Percentiles rank a stretch among this genome's conserved stretches.
Conservation (phyloP, 768 basidiomycete genomes). For the Hypsizygus marmoreus region DNA sequence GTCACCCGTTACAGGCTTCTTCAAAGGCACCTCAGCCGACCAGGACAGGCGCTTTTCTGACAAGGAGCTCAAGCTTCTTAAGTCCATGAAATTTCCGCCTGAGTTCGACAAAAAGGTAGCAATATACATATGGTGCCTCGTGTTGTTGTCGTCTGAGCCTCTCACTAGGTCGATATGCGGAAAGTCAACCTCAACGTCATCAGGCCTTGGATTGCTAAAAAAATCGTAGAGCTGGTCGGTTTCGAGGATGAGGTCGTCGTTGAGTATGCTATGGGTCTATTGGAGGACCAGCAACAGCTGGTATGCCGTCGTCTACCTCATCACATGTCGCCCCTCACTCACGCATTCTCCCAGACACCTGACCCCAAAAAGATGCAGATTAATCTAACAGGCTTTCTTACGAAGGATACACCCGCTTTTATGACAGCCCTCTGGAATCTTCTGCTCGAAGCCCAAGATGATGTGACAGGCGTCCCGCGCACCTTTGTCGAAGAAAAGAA, state of each 20-base stretch:
- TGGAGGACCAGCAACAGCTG: conserved; percentile 85
- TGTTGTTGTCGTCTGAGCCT: neutral
- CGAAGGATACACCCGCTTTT: conserved; percentile 81
- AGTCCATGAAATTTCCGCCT: conserved; percentile 86
- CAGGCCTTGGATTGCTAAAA: conserved; percentile 93
- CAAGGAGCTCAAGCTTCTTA: conserved; percentile 90
- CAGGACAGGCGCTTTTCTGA: conserved; percentile 93
- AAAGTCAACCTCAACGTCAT: conserved; percentile 94
- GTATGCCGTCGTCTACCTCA: conserved; percentile 42
- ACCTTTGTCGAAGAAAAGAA: conserved; percentile 93
- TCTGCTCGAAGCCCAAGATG: conserved; percentile 89
- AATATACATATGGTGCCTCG: neutral
- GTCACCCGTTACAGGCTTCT: conserved; percentile 59
- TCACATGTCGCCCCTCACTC: neutral
- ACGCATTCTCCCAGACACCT: conserved; percentile 55
- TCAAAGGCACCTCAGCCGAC: conserved; percentile 89
- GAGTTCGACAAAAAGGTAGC: conserved; percentile 85
- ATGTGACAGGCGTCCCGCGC: conserved; percentile 85
- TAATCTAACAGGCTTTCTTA: conserved; percentile 89
- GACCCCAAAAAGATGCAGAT: conserved; percentile 98
- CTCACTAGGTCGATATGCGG: conserved; percentile 81
- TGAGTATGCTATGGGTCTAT: conserved; percentile 92
- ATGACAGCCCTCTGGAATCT: conserved; percentile 90
- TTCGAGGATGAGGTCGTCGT: conserved; percentile 97
- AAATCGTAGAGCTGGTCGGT: conserved; percentile 86